phyloP scores from a whole-genome alignment of 2,329 filamentous ascomycete genomes.

The Pseudogymnoascus sp. region DNA sequence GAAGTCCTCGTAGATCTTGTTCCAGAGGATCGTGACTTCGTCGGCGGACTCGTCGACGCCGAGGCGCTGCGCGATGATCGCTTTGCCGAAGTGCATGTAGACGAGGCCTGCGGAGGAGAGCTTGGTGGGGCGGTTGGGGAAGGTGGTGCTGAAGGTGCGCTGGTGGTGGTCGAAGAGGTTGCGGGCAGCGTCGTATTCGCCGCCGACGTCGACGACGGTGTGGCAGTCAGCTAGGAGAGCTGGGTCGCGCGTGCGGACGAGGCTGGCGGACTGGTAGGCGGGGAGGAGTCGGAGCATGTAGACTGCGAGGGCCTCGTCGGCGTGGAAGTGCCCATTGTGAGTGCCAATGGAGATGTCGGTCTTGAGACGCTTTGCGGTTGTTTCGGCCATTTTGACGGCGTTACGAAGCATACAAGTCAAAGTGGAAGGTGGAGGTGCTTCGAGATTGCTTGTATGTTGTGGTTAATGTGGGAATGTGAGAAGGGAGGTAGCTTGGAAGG shows the following conservation, averaged over 20 bases:
- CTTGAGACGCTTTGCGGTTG: slow-evolving; percentile 76
- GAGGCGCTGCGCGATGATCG: slow-evolving; percentile 66
- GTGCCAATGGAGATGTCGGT: slow-evolving; percentile 65
- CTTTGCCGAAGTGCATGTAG: slow-evolving; percentile 88
- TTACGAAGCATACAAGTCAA: slow-evolving; percentile 38
- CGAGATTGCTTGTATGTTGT: neutral
- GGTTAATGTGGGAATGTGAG: neutral
- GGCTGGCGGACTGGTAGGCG: slow-evolving; percentile 62
- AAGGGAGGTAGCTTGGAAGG: neutral
- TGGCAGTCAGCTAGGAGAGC: slow-evolving; percentile 72
- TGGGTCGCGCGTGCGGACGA: slow-evolving; percentile 84
- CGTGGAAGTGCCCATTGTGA: slow-evolving; percentile 98
- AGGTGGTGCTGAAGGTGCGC: slow-evolving; percentile 77
- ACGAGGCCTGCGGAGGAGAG: slow-evolving; percentile 90
- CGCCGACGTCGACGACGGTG: slow-evolving; percentile 96
- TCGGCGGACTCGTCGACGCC: slow-evolving; percentile 53
- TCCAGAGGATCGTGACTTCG: slow-evolving; percentile 69
- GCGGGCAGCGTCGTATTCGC: slow-evolving; percentile 70
- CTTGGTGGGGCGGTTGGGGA: slow-evolving; percentile 78
- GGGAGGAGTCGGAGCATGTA: slow-evolving; percentile 90
- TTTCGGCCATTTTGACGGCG: slow-evolving; percentile 58
- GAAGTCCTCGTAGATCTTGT: slow-evolving; percentile 88
- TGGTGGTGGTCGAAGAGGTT: slow-evolving; percentile 97
- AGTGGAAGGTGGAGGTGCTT: neutral
- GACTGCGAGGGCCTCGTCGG: slow-evolving; percentile 93